Evolutionary conservation across 371 early-diverging fungal species (phyloP).

Genomic region (Mucor lusitanicus): DNA sequence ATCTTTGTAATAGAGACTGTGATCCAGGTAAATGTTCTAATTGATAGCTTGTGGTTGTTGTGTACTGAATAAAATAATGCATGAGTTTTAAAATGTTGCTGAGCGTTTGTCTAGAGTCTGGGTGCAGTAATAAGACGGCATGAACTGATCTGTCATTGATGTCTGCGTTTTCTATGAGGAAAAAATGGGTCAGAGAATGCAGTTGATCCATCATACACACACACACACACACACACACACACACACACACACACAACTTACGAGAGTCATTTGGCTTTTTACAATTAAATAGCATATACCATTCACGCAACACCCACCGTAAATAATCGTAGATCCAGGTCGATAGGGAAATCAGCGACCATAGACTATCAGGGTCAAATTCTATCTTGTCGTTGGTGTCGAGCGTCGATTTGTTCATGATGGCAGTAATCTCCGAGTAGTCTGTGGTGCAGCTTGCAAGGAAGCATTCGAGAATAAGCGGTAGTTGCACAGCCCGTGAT

Average conservation of each 20-base stretch:
- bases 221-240: too few species aligned
- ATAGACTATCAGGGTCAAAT: slow-evolving; percentile 37
- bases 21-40: slow-evolving; percentile 32
- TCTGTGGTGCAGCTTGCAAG: slow-evolving; percentile 36
- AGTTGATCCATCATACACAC: too few species aligned
- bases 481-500: slow-evolving; percentile 41
- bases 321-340: slow-evolving; percentile 40
- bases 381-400: slow-evolving; percentile 14
- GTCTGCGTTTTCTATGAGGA: slow-evolving; percentile 5
- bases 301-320: slow-evolving; percentile 39
- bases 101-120: slow-evolving; percentile 26
- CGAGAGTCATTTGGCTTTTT: slow-evolving; percentile 29
- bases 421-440: slow-evolving; percentile 12
- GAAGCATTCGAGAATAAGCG: slow-evolving; percentile 44
- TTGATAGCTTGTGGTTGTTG: slow-evolving; percentile 25
- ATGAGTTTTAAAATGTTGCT: slow-evolving; percentile 28
- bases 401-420: slow-evolving; percentile 15
- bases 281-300: slow-evolving; percentile 38
- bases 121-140: slow-evolving; percentile 37
- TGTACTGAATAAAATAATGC: slow-evolving; percentile 35
- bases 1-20: slow-evolving; percentile 24
- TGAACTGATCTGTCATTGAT: slow-evolving; percentile 30
- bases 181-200: neutral
- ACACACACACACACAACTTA: slow-evolving; percentile 11
- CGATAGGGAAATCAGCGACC: slow-evolving; percentile 40